A percentile compares a stretch with the other conserved stretches of the same genome.
phyloP scores from a whole-genome alignment of 2,329 filamentous ascomycete genomes.

The Hymenoscyphus fraxineus region DNA sequence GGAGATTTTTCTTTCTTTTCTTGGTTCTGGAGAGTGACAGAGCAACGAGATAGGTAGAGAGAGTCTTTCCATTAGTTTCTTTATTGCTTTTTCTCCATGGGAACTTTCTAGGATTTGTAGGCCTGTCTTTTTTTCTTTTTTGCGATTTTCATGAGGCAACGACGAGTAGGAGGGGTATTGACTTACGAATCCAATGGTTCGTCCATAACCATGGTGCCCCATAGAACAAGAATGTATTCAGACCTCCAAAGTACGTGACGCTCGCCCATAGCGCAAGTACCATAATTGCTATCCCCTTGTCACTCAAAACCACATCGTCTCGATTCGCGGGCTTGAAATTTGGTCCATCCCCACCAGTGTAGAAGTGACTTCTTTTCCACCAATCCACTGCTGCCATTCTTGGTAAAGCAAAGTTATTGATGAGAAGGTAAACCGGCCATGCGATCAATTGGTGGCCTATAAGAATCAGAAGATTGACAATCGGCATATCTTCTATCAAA shows the following conservation, averaged over 20 bases:
- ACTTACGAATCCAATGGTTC: slow-evolving; percentile 63
- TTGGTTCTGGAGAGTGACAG: neutral
- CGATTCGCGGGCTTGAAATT: slow-evolving; percentile 56
- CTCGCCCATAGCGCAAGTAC: slow-evolving; percentile 39
- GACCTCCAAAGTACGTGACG: slow-evolving; percentile 47
- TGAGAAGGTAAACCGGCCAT: slow-evolving; percentile 59
- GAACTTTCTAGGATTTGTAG: neutral
- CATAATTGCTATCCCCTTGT: slow-evolving; percentile 51
- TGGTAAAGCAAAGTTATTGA: slow-evolving; percentile 42
- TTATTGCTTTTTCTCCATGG: neutral
- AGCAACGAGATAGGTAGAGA: neutral
- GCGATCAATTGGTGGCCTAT: slow-evolving; percentile 60
- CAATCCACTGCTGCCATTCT: slow-evolving; percentile 23
- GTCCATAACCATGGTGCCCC: slow-evolving; percentile 65
- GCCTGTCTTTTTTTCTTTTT: neutral
- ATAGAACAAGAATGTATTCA: slow-evolving; percentile 58
- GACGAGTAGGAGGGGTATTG: neutral
- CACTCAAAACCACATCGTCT: slow-evolving; percentile 53
- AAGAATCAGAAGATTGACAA: slow-evolving; percentile 50
- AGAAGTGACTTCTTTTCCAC: slow-evolving; percentile 37
- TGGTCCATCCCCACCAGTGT: slow-evolving; percentile 57
- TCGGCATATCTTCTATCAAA: slow-evolving; percentile 59
- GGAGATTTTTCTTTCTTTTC: neutral
- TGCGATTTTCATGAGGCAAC: neutral
- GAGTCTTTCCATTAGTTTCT: neutral